Evolutionary conservation across 495 filamentous ascomycete genomes (phyloP).

Genomic region (Sporormia fimetaria): DNA sequence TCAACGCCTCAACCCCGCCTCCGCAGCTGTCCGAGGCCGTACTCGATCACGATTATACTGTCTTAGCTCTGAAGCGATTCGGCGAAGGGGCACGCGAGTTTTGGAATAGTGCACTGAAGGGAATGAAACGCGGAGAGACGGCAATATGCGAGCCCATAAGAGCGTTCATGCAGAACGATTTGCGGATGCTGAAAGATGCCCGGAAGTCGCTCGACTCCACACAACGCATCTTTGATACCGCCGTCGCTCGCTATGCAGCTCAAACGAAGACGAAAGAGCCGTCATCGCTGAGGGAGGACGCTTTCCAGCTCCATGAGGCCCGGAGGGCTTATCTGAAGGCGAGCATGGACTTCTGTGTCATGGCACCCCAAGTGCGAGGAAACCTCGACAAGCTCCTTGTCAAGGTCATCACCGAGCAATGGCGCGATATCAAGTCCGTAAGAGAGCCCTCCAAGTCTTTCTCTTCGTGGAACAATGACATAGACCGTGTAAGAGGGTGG

Average conservation of each 20-base stretch:
- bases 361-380: slow-evolving; percentile 69
- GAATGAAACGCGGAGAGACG: slow-evolving; percentile 62
- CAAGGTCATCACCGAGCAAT: slow-evolving; percentile 71
- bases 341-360: slow-evolving; percentile 83
- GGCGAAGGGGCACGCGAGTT: slow-evolving; percentile 75
- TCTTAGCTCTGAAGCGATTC: slow-evolving; percentile 71
- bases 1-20: slow-evolving; percentile 60
- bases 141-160: slow-evolving; percentile 72
- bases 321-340: slow-evolving; percentile 83
- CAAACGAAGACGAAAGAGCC: slow-evolving; percentile 92
- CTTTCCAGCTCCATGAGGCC: slow-evolving; percentile 90
- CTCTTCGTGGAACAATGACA: slow-evolving; percentile 56
- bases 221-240: slow-evolving; percentile 71
- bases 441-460: slow-evolving; percentile 49
- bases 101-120: slow-evolving; percentile 63
- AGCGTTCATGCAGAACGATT: slow-evolving; percentile 60
- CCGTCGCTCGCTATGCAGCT: slow-evolving; percentile 63
- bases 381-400: slow-evolving; percentile 79
- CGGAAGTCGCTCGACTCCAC: slow-evolving; percentile 62
- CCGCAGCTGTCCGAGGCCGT: slow-evolving; percentile 61
- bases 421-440: slow-evolving; percentile 62
- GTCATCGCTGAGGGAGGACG: slow-evolving; percentile 81
- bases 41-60: slow-evolving; percentile 89
- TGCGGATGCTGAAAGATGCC: slow-evolving; percentile 61
- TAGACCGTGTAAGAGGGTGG: slow-evolving; percentile 87